These are phyloP conservation scores for Candida nonsorbophila DNA, from an alignment of 805 yeast genomes.

Conservation along the genomic window DNA sequence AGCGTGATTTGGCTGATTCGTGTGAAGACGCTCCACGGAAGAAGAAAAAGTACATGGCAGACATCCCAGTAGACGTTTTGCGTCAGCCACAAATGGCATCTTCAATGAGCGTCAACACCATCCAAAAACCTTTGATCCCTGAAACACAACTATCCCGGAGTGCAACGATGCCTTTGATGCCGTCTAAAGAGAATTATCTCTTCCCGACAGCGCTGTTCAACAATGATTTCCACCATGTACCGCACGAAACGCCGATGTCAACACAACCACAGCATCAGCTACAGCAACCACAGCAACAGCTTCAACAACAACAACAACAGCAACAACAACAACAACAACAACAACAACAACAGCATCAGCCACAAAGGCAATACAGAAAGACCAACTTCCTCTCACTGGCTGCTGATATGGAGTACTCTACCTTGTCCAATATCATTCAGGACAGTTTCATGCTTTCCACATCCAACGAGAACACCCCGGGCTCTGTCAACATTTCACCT, in stretches of 20 bases:
- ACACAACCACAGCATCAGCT: slow-evolving; percentile 1
- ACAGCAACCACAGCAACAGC: no score
- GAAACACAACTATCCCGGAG: slow-evolving; percentile 1
- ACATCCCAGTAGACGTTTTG: slow-evolving; percentile 34
- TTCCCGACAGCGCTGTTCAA: no score
- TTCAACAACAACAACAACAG: slow-evolving; percentile 1
- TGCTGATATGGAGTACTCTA: slow-evolving; percentile 68
- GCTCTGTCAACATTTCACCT: slow-evolving; percentile 28
- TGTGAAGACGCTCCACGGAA: slow-evolving; percentile 92
- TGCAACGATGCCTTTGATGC: no score
- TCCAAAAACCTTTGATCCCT: slow-evolving; percentile 1
- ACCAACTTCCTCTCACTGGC: slow-evolving; percentile 61
- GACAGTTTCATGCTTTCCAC: slow-evolving; percentile 27
- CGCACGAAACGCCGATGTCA: slow-evolving; percentile 1
- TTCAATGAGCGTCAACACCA: slow-evolving; percentile 1
- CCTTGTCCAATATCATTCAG: slow-evolving; percentile 59
- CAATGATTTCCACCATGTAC: no score
- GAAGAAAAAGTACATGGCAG: slow-evolving; percentile 72
- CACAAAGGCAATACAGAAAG: slow-evolving; percentile 18
- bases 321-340: slow-evolving; percentile 5
- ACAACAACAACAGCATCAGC: slow-evolving; percentile 1
- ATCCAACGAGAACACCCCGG: slow-evolving; percentile 23
- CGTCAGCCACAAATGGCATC: not conserved
- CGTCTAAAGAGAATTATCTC: no score
- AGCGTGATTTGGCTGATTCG: slow-evolving; percentile 57